Evolutionary conservation across 768 basidiomycete species (phyloP), one percentile per base, ranked within the genome.

Genomic region (Lactarius akahatsu): DNA sequence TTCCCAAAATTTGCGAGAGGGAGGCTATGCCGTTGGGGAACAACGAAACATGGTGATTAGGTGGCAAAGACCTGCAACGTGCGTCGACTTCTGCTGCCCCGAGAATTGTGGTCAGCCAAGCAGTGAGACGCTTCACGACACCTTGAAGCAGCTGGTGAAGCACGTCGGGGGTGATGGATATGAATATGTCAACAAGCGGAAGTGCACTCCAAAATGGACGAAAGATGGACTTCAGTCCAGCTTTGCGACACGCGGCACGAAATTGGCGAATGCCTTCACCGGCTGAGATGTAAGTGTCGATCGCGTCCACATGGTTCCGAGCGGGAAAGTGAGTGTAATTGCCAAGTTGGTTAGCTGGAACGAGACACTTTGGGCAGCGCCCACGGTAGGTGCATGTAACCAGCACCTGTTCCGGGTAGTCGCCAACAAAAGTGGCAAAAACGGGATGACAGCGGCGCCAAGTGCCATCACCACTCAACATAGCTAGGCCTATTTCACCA

Each of bases 1-100:
- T 41, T 2, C 76, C 75, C 1, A 73, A 68, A 16, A 75, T 36
- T 0, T 62, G 43, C 4, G 68, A 69, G 1, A 75, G 65, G 0
- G 18, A 30, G 0, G 68, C 61, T 40, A 77, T 72, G 0, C 75
- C 74, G 9, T 70, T 70, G 0, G 52, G 0, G 38, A 77, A 77
- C 6, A 64, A 69, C 0, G 66, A 67, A 1, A 73, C 38, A 23
- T 70, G 65, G 41, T 73, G 70, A 50, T 73, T 72, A 4, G 68
- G 72, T 0, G 74, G 75, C 0, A 77, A 23, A 1, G 59, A 30
- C 0, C 55, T 63, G 36, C 71, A 66, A 0, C 72, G 69, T 7
- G 66, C 65, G 57, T 76, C 70, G 11, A 74, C 47, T 52, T 72
- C 72, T 0, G 43, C 60, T 0, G n/a, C n/a, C n/a, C n/a, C n/a